Evolutionary conservation across 169 alveolate genomes (phyloP), one percentile per base, ranked within the genome.

Genomic region (Babesia sp.): DNA sequence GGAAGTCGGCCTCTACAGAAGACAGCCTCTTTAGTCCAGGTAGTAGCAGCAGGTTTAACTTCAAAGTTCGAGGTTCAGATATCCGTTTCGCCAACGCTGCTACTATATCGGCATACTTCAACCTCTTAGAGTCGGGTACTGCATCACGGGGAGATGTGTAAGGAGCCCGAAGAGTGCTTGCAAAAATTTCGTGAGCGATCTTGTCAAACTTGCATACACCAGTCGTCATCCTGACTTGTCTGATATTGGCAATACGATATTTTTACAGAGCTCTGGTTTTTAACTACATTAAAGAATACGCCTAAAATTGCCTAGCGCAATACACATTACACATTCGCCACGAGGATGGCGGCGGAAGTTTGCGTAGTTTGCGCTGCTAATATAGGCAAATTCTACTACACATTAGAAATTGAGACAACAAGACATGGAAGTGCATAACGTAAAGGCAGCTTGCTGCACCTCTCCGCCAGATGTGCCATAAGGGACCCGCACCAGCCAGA

Each of bases 151-250:
- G 61, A 6, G 74, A 64, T 9, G 53, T 64, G 63, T 24, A 26
- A 12, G 51, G 34, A 1, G 71, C 42, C 6, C 83, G 1, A 8
- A 79, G 78, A 9, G 87, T 66, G 14, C 77, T 41, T 14, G 74
- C 87, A 45, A 79, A 79, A 28, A 66, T 46, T 22, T 79, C 77
- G 41, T 79, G 87, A n/a, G 74, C 36, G 18, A 67, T 39, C 31
- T 59, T 55, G 37, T 77, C 86, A 8, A 36, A 22, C 29, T 69
- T 77, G 57, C 51, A 61, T 31, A 28, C 42, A 51, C 61, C 39
- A 12, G 72, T 28, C 11, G 45, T 39, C 46, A 39, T 39, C 14
- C 14, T 39, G 46, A 39, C 46, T 9, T 39, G n/a, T n/a, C n/a
- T n/a, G n/a, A n/a, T n/a, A n/a, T n/a, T n/a, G n/a, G n/a, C n/a